Percentiles rank a stretch among this genome's conserved stretches.
Conservation (phyloP, 163 green algal species). For the Prototheca wickerhamii region DNA sequence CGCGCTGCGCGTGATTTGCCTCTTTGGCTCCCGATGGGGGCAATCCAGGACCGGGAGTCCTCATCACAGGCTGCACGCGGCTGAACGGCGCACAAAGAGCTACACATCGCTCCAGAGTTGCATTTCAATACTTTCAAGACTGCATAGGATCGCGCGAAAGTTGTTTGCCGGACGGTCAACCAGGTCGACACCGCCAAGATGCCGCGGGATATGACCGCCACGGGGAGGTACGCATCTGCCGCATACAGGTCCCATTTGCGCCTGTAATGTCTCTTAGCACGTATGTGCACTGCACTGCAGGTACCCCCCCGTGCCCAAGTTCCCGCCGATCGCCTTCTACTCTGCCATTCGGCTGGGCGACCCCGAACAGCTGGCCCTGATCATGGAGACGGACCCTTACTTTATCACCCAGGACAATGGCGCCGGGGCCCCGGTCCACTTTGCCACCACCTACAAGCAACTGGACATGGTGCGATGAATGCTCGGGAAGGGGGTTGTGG, state of each 20-base stretch:
- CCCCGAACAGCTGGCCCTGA: constrained; percentile 57
- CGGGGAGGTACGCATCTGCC: constrained; percentile 21
- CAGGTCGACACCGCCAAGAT: constrained; percentile 4
- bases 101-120: too few species aligned
- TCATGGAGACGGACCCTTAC: constrained; percentile 75
- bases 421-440: constrained; percentile 80
- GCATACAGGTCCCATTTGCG: neutral
- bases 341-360: constrained; percentile 51
- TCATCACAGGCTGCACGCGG: too few species aligned
- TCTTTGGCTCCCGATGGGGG: neutral
- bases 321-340: constrained; percentile 81
- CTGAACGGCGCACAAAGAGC: too few species aligned
- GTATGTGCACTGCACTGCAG: constrained; percentile 16
- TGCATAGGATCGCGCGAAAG: neutral
- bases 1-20: neutral
- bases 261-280: neutral
- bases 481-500: too few species aligned
- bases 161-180: neutral
- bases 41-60: neutral
- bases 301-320: constrained; percentile 68
- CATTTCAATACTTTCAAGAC: neutral
- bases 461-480: constrained; percentile 76
- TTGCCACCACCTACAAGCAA: constrained; percentile 86
- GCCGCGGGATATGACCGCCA: constrained; percentile 33
- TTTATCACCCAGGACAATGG: constrained; percentile 86